A percentile compares a stretch with the other conserved stretches of the same genome.
These are phyloP conservation scores for Ramularia endophylla DNA, from an alignment of 2,329 filamentous ascomycete genomes.

Conservation along the genomic window DNA sequence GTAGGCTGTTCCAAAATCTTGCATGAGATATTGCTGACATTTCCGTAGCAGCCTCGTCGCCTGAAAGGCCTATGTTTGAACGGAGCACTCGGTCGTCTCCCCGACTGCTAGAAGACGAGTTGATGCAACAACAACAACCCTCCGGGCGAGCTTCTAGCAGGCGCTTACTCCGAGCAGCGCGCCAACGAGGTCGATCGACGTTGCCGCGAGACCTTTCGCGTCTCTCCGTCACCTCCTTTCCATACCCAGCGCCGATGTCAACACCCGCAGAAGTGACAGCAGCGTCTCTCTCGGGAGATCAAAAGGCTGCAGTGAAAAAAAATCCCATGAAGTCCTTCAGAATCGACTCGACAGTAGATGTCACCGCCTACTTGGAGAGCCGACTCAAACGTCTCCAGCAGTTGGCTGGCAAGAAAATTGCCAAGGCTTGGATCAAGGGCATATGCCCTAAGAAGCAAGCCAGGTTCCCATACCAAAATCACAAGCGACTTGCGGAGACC, in stretches of 20 bases:
- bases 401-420: conserved; percentile 63
- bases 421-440: conserved; percentile 69
- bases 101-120: not conserved
- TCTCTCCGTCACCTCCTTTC: not conserved
- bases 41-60: not conserved
- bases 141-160: not conserved
- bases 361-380: conserved; percentile 10
- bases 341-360: conserved; percentile 12
- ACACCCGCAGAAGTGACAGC: not conserved
- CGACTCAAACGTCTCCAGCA: conserved; percentile 53
- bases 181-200: conserved; percentile 10
- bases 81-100: too few relatives aligned
- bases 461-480: conserved; percentile 63
- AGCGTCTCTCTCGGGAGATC: not conserved
- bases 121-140: not conserved
- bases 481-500: conserved; percentile 49
- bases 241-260: not conserved
- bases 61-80: not conserved
- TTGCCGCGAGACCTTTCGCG: conserved; percentile 6
- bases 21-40: too few relatives aligned
- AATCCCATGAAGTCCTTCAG: conserved; percentile 9
- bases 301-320: not conserved
- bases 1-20: too few relatives aligned
- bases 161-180: not conserved
- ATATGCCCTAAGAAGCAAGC: conserved; percentile 74